These are phyloP conservation scores for Candida krabiensis DNA, from an alignment of 805 yeast genomes.

Conservation along the genomic window DNA sequence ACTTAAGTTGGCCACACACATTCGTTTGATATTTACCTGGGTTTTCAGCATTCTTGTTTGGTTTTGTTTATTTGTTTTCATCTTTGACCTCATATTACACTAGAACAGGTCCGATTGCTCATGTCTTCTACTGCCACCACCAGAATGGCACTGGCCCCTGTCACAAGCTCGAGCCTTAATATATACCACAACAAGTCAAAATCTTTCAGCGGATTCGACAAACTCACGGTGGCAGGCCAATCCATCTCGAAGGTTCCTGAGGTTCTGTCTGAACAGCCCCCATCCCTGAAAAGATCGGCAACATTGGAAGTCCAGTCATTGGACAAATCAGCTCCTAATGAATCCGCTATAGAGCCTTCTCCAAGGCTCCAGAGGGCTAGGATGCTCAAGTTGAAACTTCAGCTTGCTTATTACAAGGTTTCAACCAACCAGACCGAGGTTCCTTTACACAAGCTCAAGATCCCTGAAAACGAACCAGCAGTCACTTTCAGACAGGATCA, in stretches of 20 bases:
- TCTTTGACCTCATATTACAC: too few relatives aligned
- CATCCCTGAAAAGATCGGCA: constrained; percentile 16
- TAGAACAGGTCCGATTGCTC: too few relatives aligned
- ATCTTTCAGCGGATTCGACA: constrained; percentile 11
- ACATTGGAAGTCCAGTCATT: constrained; percentile 10
- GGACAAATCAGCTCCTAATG: constrained; percentile 1
- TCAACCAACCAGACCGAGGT: constrained; percentile 45
- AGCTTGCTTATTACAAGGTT: constrained; percentile 52
- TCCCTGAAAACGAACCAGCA: constrained; percentile 12
- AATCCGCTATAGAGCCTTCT: constrained; percentile 10
- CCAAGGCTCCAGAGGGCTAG: constrained; percentile 37
- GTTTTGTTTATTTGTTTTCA: constrained; percentile 1
- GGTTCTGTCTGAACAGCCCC: constrained; percentile 1
- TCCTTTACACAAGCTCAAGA: constrained; percentile 32
- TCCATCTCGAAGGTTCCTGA: background rate
- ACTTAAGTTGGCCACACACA: too few relatives aligned
- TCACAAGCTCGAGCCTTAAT: constrained; percentile 22
- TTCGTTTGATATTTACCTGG: too few relatives aligned
- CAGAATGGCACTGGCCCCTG: constrained; percentile 23
- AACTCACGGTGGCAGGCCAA: constrained; percentile 1
- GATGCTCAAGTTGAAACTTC: constrained; percentile 45
- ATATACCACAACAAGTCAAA: constrained; percentile 16
- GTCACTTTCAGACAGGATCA: constrained; percentile 2
- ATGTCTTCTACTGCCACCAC: constrained; percentile 17
- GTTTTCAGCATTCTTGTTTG: too few relatives aligned